Evolutionary conservation across 495 filamentous ascomycete genomes (phyloP).

Genomic region (Talaromyces stipitatus): DNA sequence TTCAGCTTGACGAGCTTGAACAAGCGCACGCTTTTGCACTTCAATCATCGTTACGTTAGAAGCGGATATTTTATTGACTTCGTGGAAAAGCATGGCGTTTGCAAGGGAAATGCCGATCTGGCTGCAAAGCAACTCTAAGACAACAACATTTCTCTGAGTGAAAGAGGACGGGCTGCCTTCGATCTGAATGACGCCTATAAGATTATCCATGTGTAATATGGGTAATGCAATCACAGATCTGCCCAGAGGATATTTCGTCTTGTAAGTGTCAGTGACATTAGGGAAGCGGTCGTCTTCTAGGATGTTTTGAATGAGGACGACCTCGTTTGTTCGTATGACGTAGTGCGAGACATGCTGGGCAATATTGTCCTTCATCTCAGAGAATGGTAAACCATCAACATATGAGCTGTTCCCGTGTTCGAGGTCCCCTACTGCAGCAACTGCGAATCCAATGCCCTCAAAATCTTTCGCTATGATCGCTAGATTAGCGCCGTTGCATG

Average conservation of each 20-base stretch:
- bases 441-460: slow-evolving; percentile 62
- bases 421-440: slow-evolving; percentile 67
- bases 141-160: slow-evolving; percentile 79
- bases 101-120: slow-evolving; percentile 85
- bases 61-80: slow-evolving; percentile 68
- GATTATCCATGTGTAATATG: slow-evolving; percentile 70
- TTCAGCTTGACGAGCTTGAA: slow-evolving; percentile 71
- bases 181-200: slow-evolving; percentile 78
- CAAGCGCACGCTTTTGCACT: slow-evolving; percentile 73
- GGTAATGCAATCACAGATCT: slow-evolving; percentile 80
- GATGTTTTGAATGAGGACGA: slow-evolving; percentile 75
- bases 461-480: slow-evolving; percentile 73
- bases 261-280: slow-evolving; percentile 68
- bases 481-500: slow-evolving; percentile 71
- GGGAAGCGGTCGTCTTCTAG: slow-evolving; percentile 81
- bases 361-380: slow-evolving; percentile 54
- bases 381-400: slow-evolving; percentile 62
- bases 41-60: slow-evolving; percentile 83
- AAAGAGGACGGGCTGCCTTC: slow-evolving; percentile 83
- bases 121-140: slow-evolving; percentile 78
- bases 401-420: slow-evolving; percentile 49
- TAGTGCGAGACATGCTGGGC: slow-evolving; percentile 76
- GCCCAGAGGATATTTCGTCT: slow-evolving; percentile 57
- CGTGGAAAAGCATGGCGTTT: slow-evolving; percentile 78
- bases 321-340: slow-evolving; percentile 73